phyloP scores from a whole-genome alignment of 306 rosid species.

The Geum urbanum region DNA sequence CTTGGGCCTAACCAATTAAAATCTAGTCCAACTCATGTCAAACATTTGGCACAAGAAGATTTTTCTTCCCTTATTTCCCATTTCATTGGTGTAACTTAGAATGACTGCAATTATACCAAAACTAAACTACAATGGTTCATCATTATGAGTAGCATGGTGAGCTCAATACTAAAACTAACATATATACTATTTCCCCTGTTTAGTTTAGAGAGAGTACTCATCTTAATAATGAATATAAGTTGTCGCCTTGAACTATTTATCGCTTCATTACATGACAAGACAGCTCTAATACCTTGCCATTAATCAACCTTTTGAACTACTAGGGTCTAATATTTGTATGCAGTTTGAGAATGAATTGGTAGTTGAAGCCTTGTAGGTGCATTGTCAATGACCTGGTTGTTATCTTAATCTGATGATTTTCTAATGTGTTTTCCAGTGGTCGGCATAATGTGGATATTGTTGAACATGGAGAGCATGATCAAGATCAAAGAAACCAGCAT shows the following conservation, averaged over 20 bases:
- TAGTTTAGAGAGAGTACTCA: not conserved
- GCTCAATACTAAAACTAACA: not conserved
- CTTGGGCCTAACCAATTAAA: conserved; percentile 7
- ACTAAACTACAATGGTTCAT: not conserved
- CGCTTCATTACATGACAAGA: conserved; percentile 20
- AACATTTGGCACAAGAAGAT: conserved; percentile 2
- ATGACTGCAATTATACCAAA: not conserved
- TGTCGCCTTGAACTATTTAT: not conserved
- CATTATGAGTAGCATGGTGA: not conserved
- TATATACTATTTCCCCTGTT: not conserved
- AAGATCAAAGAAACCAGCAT: conserved; percentile 10
- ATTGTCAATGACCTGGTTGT: conserved; percentile 13
- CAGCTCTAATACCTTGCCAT: not conserved
- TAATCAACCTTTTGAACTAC: conserved; percentile 6
- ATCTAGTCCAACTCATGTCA: not conserved
- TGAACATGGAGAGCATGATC: conserved; percentile 27
- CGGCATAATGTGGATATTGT: not conserved
- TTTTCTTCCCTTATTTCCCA: conserved; percentile 2
- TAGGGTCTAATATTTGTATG: not conserved
- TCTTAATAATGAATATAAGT: not conserved
- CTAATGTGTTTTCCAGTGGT: not conserved
- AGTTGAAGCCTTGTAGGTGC: not conserved
- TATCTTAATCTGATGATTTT: not conserved
- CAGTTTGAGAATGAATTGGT: conserved; percentile 10
- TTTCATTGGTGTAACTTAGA: not conserved